A percentile compares a stretch with the other conserved stretches of the same genome.
Conservation (phyloP, 2,329 filamentous ascomycete species). For the Fusarium verrucosum region DNA sequence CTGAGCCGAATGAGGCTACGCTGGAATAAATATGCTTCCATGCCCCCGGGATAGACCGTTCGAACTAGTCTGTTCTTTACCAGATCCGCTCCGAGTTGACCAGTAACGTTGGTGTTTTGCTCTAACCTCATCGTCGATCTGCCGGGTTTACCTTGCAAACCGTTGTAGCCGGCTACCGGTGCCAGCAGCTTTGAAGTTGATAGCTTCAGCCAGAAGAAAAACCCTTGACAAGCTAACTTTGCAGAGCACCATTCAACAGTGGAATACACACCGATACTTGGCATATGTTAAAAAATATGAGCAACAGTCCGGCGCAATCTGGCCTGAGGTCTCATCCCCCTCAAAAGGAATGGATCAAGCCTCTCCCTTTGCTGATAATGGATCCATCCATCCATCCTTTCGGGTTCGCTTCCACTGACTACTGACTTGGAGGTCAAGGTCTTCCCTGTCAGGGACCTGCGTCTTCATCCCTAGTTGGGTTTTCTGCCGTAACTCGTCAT, state of each 20-base stretch:
- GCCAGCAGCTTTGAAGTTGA: constrained; percentile 4
- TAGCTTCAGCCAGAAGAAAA: neutral
- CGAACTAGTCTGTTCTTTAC: constrained; percentile 19
- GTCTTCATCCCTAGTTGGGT: neutral
- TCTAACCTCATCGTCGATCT: constrained; percentile 37
- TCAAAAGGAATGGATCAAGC: constrained; percentile 17
- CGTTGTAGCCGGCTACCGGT: constrained; percentile 8
- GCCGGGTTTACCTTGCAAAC: constrained; percentile 16
- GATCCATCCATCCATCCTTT: constrained; percentile 15
- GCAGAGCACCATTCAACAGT: constrained; percentile 3
- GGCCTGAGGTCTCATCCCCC: neutral
- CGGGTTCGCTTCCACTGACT: constrained; percentile 10
- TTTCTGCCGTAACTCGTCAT: constrained; percentile 16
- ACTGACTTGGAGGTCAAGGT: neutral
- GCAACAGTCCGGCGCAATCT: constrained; percentile 6
- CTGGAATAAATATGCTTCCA: constrained; percentile 7
- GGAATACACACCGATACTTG: constrained; percentile 11
- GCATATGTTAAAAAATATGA: constrained; percentile 1
- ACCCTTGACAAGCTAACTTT: constrained; percentile 15
- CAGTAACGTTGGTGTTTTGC: constrained; percentile 22
- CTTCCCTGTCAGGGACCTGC: neutral
- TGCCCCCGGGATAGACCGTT: constrained; percentile 35
- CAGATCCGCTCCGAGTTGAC: constrained; percentile 13
- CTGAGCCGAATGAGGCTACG: constrained; percentile 32
- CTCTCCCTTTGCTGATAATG: constrained; percentile 15